Evolutionary conservation across 2,329 filamentous ascomycete genomes (phyloP).

Genomic region (Chaetomium sp.): DNA sequence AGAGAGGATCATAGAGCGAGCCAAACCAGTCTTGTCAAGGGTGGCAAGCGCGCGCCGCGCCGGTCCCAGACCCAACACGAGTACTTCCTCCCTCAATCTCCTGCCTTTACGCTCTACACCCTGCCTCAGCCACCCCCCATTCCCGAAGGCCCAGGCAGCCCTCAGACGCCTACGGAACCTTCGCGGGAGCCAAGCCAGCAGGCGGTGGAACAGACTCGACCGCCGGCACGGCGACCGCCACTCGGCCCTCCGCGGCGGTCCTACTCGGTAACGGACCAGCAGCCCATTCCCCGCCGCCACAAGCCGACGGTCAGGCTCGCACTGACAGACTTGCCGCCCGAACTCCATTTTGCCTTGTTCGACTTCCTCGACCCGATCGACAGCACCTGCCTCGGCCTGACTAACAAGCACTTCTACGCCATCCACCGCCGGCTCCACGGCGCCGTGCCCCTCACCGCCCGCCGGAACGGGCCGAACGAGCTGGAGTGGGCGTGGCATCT

Average conservation of each 20-base stretch:
- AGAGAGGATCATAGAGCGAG: conserved; percentile 48
- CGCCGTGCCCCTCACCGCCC: conserved; percentile 56
- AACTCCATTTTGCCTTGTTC: conserved; percentile 63
- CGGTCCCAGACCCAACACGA: conserved; percentile 53
- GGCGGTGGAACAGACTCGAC: conserved; percentile 12
- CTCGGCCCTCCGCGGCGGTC: conserved; percentile 56
- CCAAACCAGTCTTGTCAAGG: conserved; percentile 44
- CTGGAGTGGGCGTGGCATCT: conserved; percentile 66
- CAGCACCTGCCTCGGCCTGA: conserved; percentile 62
- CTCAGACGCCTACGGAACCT: not conserved
- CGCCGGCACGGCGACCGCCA: conserved; percentile 37
- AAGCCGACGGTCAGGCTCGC: conserved; percentile 50
- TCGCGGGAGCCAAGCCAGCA: conserved; percentile 9
- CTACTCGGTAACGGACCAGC: conserved; percentile 63
- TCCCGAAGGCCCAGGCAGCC: conserved; percentile 1
- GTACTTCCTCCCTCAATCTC: conserved; percentile 41
- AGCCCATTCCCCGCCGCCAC: conserved; percentile 55
- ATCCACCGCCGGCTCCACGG: conserved; percentile 61
- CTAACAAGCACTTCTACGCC: conserved; percentile 59
- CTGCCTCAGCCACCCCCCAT: conserved; percentile 26
- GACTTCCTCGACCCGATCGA: conserved; percentile 67
- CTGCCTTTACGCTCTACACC: conserved; percentile 30
- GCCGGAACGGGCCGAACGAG: conserved; percentile 62
- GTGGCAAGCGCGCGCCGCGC: conserved; percentile 45
- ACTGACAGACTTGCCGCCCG: conserved; percentile 57